Evolutionary conservation across 2,329 filamentous ascomycete species (phyloP), one percentile per base, ranked within the genome.

Genomic region (Beauveria sp.): DNA sequence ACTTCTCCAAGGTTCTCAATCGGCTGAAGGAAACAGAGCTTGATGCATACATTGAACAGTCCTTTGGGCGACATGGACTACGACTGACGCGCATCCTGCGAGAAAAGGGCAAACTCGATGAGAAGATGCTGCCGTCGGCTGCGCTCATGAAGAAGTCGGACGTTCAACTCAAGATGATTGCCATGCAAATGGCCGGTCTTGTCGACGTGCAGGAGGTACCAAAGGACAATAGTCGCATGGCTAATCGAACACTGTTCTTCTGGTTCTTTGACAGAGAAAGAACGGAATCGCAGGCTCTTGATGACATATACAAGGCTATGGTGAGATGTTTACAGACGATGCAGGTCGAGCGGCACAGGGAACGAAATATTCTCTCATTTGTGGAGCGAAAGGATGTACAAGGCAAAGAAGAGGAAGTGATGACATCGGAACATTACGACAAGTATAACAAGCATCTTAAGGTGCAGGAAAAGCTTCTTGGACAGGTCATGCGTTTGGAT

Each of bases 131-230:
- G 14, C 89, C 90, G 43, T 86, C 87, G 55, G 81, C 92, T 61
- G 90, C 89, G 58, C 83, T 99, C 63, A 88, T 97, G 79, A 88
- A 89, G 62, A 90, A 93, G 68, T 86, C 88, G 62, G 91, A 96
- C 58, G 85, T 98, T 26, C 90, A 95, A 52, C 86, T 88, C 62
- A 89, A 92, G 64, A 87, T 98, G 74, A 87, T 90, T 16, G 86
- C 87, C 64, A 90, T 99, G 82, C 90, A 96, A 67, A 87, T 91
- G 72, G 86, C 86, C 20, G 93, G 95, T 2, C 87, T 95, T 63
- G 86, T 96, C 14, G 91, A 98, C 66, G 85, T 96, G 6, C 95
- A 99, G 73, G 95, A 99, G 76, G 88, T 99, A 0, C 95, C 95
- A 0, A 90, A 90, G 66, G 93, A 98, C 69, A 88, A 88, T 66